Percentiles rank a stretch among this genome's conserved stretches.
phyloP scores from a whole-genome alignment of 225 moss, liverwort and hornwort genomes.

The Physcomitrium patens region DNA sequence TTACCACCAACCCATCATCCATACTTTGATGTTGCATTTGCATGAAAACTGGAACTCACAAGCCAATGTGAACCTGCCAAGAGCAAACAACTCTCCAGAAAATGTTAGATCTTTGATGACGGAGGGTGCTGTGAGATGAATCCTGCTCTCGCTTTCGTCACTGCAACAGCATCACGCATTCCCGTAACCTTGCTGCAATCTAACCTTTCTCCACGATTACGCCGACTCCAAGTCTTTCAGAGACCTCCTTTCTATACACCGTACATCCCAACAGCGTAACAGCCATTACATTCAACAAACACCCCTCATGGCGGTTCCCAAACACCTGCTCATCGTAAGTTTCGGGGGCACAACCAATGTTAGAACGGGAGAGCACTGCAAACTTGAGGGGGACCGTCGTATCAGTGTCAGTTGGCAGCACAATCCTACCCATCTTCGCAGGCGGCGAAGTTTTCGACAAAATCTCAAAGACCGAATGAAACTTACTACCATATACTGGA shows the following conservation, averaged over 20 bases:
- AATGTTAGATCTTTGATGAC: background rate
- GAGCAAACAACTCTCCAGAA: background rate
- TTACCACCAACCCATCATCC: no score
- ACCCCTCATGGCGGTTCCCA: background rate
- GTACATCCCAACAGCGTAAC: background rate
- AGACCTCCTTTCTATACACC: constrained; percentile 10
- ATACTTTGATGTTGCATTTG: no score
- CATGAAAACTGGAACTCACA: no score
- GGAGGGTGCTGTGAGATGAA: background rate
- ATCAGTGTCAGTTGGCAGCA: constrained; percentile 34
- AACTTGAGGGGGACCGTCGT: constrained; percentile 20
- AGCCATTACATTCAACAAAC: constrained; percentile 36
- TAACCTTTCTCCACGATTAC: constrained; percentile 26
- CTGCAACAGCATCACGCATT: constrained; percentile 28
- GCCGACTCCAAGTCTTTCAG: constrained; percentile 29
- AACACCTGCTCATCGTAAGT: constrained; percentile 21
- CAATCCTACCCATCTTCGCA: constrained; percentile 23
- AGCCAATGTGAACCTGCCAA: no score
- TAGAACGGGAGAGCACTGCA: constrained; percentile 32
- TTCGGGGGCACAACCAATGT: background rate
- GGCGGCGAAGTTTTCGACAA: constrained; percentile 22
- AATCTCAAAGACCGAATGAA: constrained; percentile 28
- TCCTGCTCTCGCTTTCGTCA: constrained; percentile 19
- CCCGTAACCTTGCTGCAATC: constrained; percentile 12
- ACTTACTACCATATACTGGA: constrained; percentile 13